A percentile compares a stretch with the other conserved stretches of the same genome.
Evolutionary conservation across 306 rosid genomes (phyloP).

Genomic region (Rubus idaeus): DNA sequence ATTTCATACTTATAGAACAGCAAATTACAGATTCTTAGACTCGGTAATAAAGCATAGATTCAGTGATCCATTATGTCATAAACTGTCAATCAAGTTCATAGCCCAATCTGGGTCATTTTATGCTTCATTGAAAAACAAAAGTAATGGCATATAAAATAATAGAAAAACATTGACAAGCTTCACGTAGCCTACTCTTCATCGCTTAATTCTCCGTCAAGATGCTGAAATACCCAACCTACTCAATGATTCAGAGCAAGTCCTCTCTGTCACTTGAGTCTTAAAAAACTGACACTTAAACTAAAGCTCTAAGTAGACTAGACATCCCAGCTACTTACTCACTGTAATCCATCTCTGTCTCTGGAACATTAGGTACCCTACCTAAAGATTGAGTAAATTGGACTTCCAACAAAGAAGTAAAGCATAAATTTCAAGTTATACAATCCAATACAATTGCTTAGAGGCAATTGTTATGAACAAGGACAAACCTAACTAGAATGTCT

Average conservation of each 20-base stretch:
- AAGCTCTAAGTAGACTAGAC: constrained; percentile 7
- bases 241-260: background rate
- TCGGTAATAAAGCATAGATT: background rate
- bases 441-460: background rate
- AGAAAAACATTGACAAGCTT: background rate
- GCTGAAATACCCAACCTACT: background rate
- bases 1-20: background rate
- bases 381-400: constrained; percentile 19
- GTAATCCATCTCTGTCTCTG: constrained; percentile 21
- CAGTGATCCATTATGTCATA: background rate
- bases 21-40: background rate
- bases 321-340: constrained; percentile 12
- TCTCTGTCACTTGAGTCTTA: background rate
- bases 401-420: constrained; percentile 10
- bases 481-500: background rate
- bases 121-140: background rate
- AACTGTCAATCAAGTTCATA: background rate
- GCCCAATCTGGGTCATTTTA: constrained; percentile 8
- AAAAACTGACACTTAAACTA: background rate
- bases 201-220: background rate
- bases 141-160: background rate
- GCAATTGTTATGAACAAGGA: background rate
- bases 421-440: background rate
- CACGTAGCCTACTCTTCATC: background rate
- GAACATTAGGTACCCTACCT: constrained; percentile 18